Conservation (phyloP, 192 early-diverging fungal genomes). For the Oehlia diaphana region DNA sequence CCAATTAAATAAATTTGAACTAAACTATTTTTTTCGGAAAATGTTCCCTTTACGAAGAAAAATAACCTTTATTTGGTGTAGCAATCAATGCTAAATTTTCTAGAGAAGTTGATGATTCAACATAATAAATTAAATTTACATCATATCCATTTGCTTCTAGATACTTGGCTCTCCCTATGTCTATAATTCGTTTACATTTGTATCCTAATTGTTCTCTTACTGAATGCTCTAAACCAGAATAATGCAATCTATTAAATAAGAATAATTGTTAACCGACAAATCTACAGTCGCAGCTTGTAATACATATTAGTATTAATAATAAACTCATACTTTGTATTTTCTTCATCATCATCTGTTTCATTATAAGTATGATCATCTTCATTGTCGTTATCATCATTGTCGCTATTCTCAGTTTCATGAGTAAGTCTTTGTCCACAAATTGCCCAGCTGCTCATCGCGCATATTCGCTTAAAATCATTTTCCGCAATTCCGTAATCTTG, state of each 20-base stretch:
- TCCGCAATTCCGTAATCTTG: conserved; percentile 48
- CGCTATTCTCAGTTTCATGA: conserved; percentile 33
- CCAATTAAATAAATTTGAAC: no score
- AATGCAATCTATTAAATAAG: conserved; percentile 52
- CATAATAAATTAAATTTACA: conserved; percentile 75
- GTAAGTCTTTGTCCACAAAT: conserved; percentile 51
- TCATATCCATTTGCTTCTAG: conserved; percentile 61
- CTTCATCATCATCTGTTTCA: conserved; percentile 47
- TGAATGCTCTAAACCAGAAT: conserved; percentile 63
- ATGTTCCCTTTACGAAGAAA: no score
- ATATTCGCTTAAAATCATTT: conserved; percentile 62
- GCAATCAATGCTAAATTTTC: conserved; percentile 79
- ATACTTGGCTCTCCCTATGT: conserved; percentile 65
- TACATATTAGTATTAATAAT: background rate
- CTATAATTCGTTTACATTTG: conserved; percentile 77
- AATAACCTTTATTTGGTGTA: conserved; percentile 27
- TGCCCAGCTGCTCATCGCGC: conserved; percentile 80
- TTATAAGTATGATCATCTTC: conserved; percentile 42
- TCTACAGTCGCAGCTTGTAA: background rate
- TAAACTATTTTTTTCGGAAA: no score
- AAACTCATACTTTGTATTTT: conserved; percentile 26
- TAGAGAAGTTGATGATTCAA: conserved; percentile 56
- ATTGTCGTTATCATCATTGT: conserved; percentile 28
- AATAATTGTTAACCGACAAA: conserved; percentile 2
- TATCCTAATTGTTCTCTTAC: conserved; percentile 67